phyloP scores from a whole-genome alignment of 1,139 yeast species.

The Candida albicans region DNA sequence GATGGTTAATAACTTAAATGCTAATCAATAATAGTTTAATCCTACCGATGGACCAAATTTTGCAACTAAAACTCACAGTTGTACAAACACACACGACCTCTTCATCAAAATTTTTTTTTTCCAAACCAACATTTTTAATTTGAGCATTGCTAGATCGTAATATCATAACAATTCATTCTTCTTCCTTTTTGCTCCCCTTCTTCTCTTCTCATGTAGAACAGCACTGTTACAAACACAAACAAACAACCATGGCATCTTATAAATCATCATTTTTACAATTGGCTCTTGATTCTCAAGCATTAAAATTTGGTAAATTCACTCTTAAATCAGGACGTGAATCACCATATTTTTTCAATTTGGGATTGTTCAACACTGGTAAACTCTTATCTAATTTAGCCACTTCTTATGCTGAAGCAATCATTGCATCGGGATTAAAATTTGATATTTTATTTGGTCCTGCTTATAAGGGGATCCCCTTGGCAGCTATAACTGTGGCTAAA shows the following conservation, averaged over 20 bases:
- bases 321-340: conserved; percentile 89
- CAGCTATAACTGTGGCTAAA: conserved; percentile 89
- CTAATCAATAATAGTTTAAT: too few species aligned
- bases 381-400: conserved; percentile 76
- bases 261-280: conserved; percentile 72
- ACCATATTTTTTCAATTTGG: conserved; percentile 97
- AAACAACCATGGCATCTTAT: conserved; percentile 31
- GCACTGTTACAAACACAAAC: too few species aligned
- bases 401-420: conserved; percentile 86
- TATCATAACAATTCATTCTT: too few species aligned
- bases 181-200: too few species aligned
- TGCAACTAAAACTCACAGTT: not conserved
- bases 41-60: too few species aligned
- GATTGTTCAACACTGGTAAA: conserved; percentile 80
- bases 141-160: too few species aligned
- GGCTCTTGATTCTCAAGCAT: conserved; percentile 78
- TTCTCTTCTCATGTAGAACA: too few species aligned
- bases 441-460: conserved; percentile 97
- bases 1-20: not conserved
- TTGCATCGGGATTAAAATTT: conserved; percentile 75
- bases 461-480: conserved; percentile 94
- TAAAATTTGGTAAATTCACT: conserved; percentile 84
- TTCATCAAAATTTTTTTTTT: conserved; percentile 1
- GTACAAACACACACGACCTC: not conserved
- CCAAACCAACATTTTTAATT: too few species aligned